Evolutionary conservation across 2,329 filamentous ascomycete genomes (phyloP), one percentile per base, ranked within the genome.

Genomic region (Paraphoma chrysanthemicola): DNA sequence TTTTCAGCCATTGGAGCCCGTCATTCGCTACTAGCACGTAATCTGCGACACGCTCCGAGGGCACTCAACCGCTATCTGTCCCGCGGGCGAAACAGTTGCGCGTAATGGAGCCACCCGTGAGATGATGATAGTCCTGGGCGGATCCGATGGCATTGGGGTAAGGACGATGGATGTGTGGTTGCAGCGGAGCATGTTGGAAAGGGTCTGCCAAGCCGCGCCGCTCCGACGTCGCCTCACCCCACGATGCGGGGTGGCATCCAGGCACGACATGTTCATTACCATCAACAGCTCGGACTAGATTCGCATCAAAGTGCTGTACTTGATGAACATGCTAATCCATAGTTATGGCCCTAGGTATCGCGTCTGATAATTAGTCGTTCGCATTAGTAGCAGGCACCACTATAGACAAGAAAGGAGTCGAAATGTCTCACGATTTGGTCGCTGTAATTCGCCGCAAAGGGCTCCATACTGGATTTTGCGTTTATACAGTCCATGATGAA

Each of bases 1-100:
- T 48, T 7, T 59, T 56, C 31, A 33, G 60, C 51, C 23, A 28
- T 60, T 53, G 55, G 42, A 31, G 41, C 11, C 31, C 43, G 43
- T 31, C 44, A 46, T 33, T 30, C 14, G 23, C 44, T 14, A 28
- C n/a, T 31, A 30, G 28, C 28, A 14, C 39, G 16, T 7, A 10
- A 36, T 14, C 33, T 36, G n/a, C 16, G 31, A 38, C 11, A 28
- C 46, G 46, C 46, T 30, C 33, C 33, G 31, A 38, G 18, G 31
- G 8, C 33, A n/a, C n/a, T 18, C 6, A 48, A 33, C 23, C 36
- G 36, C 46, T n/a, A 36, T 18, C 18, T 12, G 16, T 17, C 45
- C 17, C 45, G 17, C 18, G 29, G n/a, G 45, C 23, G 7, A 10
- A 17, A 36, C 45, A 18, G 30, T 18, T n/a, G 36, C 36, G 18